Evolutionary conservation across 1,139 yeast species (phyloP), one percentile per base, ranked within the genome.

Genomic region (Magnusiomyces tetraspermus): DNA sequence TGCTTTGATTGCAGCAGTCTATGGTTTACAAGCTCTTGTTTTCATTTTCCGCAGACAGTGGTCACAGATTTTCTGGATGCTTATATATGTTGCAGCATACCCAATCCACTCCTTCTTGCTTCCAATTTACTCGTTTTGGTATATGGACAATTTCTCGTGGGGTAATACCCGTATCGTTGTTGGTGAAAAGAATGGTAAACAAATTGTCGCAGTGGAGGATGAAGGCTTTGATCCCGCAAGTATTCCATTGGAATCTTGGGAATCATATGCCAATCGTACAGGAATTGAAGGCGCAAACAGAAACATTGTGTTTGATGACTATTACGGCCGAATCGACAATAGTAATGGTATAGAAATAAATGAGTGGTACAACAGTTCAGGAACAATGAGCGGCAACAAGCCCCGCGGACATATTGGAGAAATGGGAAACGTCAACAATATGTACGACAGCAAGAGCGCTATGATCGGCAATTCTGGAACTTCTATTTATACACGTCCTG

Each of bases 91-190:
- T 44, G 1, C 82, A 43, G 95, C 97, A 0, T 77, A 92, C 58
- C 97, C 97, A 33, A 76, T 92, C 57, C 92, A 98, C 98, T 92
- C 92, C 68, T 86, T 92, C 66, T 83, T 90, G 3, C 75, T 92
- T 53, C 98, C 98, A 2, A 67, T 81, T 51, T 87, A 92, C 69
- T 87, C 97, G 0, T 92, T 72, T 63, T 92, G 98, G 98, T 90
- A 90, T 68, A 92, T 92, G 70, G 98, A 92, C 69, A 97, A 92
- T 69, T 92, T 92, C 72, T 82, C 92, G 62, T 92, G 98, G 98
- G 98, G 98, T 69, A 97, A 90, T 60, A 92, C 98, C 4, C 79
- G 98, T 74, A 77, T 85, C 23, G 81, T 92, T 55, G 80, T 80
- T 21, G 95, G 92, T 46, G 94, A 71, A 53, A 63, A 69, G 52